Evolutionary conservation across 148 eudicot species (phyloP), one percentile per base, ranked within the genome.

Genomic region (Chenopodium quinoa): DNA sequence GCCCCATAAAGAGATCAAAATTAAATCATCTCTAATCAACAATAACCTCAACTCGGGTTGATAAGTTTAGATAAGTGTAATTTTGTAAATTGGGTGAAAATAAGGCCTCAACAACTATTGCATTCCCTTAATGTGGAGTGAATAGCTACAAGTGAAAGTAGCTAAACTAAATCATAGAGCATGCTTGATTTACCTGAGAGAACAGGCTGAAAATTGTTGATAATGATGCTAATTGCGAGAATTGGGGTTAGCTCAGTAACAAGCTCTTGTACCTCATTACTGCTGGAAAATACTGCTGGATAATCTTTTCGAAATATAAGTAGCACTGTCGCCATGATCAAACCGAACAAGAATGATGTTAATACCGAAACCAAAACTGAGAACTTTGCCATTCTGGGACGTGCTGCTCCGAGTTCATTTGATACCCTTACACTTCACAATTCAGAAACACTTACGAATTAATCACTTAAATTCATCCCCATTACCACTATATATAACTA

Each of bases 371-470:
- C 88, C 56, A 88, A 27, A 0, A 88, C 90, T 9, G 90, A 81
- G 81, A 89, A 91, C 58, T 84, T 87, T 0, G 91, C 91, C 7
- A 78, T 79, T 77, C 78, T 71, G 0, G 93, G 92, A 17, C 84
- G 91, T 1, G 80, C 83, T 37, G 90, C 87, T 2, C 95, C 93
- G 3, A 92, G 83, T 46, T 92, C 93, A 60, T 89, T 90, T 23
- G 93, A 90, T 27, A 90, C 91, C 68, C 93, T 79, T 25, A 90
- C 95, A 66, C 95, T 92, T 85, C 2, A 74, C 7, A 67, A 47
- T 92, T 85, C 4, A 74, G 12, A 67, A 47, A 25, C 7, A 22
- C 27, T 27, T 17, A 75, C 14, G 46, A 11, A 0, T 4, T 56
- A 56, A 56, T 56, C 2, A 56, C 62, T 56, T 56, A 48, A 48